phyloP scores from a whole-genome alignment of 495 filamentous ascomycete species.

The Neurospora sp. region DNA sequence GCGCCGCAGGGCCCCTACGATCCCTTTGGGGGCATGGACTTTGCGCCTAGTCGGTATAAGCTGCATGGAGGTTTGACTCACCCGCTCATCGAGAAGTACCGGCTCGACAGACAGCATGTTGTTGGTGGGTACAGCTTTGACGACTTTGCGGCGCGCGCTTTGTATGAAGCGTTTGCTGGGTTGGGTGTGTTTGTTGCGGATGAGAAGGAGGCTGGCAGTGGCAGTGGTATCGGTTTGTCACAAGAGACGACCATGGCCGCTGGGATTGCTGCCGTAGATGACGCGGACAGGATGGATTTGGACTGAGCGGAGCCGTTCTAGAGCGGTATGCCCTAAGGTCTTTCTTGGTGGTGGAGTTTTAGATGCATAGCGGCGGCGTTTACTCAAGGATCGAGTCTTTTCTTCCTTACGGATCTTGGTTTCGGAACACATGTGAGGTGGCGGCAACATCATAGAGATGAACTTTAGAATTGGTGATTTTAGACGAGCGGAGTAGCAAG shows the following conservation, averaged over 20 bases:
- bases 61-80: slow-evolving; percentile 48
- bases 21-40: slow-evolving; percentile 68
- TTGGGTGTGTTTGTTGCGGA: slow-evolving; percentile 74
- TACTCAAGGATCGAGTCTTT: background rate
- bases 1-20: slow-evolving; percentile 59
- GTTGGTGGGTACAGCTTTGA: slow-evolving; percentile 74
- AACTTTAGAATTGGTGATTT: background rate
- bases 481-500: background rate
- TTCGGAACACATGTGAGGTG: background rate
- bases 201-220: slow-evolving; percentile 44
- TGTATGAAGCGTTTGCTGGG: slow-evolving; percentile 86
- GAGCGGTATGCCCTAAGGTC: background rate
- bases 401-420: background rate
- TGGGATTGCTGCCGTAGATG: slow-evolving; percentile 24
- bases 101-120: slow-evolving; percentile 28
- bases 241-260: slow-evolving; percentile 25
- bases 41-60: slow-evolving; percentile 57
- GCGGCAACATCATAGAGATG: background rate
- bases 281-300: slow-evolving; percentile 28
- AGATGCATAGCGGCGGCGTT: slow-evolving; percentile 19
- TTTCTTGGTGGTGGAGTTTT: background rate
- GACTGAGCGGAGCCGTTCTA: slow-evolving; percentile 22
- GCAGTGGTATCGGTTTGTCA: slow-evolving; percentile 9
- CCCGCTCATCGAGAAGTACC: slow-evolving; percentile 41
- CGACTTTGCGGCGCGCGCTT: slow-evolving; percentile 68